Percentiles rank a stretch among this genome's conserved stretches.
These are phyloP conservation scores for Austroboletus novae-zelandiae DNA, from an alignment of 1,284 basidiomycete species.

Conservation along the genomic window DNA sequence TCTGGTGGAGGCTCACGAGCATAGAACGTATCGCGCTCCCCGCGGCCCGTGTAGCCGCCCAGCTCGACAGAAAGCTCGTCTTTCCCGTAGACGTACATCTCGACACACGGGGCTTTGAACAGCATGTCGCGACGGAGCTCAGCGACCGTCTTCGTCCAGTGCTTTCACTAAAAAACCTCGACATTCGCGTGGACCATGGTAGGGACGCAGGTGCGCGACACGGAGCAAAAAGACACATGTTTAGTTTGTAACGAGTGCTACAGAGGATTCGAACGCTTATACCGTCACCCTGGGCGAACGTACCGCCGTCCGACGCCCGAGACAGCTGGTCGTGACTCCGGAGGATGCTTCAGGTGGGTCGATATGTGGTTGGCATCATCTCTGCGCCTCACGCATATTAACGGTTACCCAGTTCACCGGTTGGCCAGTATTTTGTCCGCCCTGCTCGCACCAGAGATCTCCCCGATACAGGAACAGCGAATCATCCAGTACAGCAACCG, in stretches of 20 bases:
- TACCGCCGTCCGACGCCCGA: conserved; percentile 23
- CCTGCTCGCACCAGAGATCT: conserved; percentile 53
- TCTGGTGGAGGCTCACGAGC: conserved; percentile 89
- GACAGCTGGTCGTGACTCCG: conserved; percentile 21
- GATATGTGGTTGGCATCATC: not conserved
- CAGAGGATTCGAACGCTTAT: conserved; percentile 24
- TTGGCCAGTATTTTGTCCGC: conserved; percentile 42
- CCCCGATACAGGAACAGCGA: conserved; percentile 47
- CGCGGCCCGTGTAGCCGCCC: conserved; percentile 54
- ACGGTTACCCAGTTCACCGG: conserved; percentile 16
- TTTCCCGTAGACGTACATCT: conserved; percentile 56
- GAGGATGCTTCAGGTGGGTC: conserved; percentile 31
- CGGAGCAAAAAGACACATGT: not conserved
- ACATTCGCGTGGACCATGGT: conserved; percentile 31
- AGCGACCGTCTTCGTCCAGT: conserved; percentile 22
- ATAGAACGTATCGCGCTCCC: conserved; percentile 80
- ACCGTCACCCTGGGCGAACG: conserved; percentile 23
- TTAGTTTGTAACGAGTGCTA: conserved; percentile 9
- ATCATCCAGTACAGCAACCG: conserved; percentile 74
- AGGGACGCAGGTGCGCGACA: conserved; percentile 27
- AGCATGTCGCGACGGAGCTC: conserved; percentile 22
- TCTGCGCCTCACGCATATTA: conserved; percentile 11
- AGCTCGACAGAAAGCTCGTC: conserved; percentile 43
- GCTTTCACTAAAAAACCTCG: conserved; percentile 40
- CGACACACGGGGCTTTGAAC: conserved; percentile 31